A percentile compares a stretch with the other conserved stretches of the same genome.
These are phyloP conservation scores for Saturnispora mendoncae DNA, from an alignment of 805 yeast species.

Conservation along the genomic window DNA sequence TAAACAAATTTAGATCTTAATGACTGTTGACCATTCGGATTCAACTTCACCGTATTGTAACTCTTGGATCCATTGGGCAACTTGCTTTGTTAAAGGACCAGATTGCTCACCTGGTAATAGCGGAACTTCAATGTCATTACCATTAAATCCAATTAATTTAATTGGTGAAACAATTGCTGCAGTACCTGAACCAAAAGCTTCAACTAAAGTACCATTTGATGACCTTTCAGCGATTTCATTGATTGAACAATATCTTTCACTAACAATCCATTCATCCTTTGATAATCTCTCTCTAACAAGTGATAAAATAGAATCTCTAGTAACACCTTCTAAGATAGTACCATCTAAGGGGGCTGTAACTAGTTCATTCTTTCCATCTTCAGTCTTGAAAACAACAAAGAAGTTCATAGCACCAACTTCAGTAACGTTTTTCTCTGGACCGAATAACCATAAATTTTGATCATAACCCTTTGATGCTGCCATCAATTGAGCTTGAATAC, in stretches of 20 bases:
- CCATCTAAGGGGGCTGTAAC: constrained; percentile 97
- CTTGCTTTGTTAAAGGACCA: constrained; percentile 67
- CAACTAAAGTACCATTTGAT: constrained; percentile 71
- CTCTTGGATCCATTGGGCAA: constrained; percentile 78
- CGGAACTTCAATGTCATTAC: constrained; percentile 67
- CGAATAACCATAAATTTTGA: constrained; percentile 95
- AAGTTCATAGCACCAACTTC: constrained; percentile 98
- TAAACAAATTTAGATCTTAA: constrained; percentile 6
- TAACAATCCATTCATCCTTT: constrained; percentile 68
- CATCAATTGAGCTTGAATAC: constrained; percentile 80
- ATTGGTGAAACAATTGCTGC: constrained; percentile 97
- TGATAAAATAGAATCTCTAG: constrained; percentile 78
- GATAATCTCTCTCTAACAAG: constrained; percentile 71
- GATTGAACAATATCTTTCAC: constrained; percentile 79
- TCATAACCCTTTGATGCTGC: constrained; percentile 90
- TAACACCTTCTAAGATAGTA: constrained; percentile 92
- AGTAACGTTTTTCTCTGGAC: constrained; percentile 77
- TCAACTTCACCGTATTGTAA: constrained; percentile 83
- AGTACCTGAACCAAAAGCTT: constrained; percentile 96
- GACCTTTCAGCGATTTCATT: constrained; percentile 73
- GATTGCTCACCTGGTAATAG: constrained; percentile 67
- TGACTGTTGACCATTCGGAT: constrained; percentile 44
- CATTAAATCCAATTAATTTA: constrained; percentile 75
- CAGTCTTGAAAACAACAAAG: constrained; percentile 74
- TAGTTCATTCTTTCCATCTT: constrained; percentile 78